Evolutionary conservation across 306 rosid genomes (phyloP).

Genomic region (Ormosia semicastrata): DNA sequence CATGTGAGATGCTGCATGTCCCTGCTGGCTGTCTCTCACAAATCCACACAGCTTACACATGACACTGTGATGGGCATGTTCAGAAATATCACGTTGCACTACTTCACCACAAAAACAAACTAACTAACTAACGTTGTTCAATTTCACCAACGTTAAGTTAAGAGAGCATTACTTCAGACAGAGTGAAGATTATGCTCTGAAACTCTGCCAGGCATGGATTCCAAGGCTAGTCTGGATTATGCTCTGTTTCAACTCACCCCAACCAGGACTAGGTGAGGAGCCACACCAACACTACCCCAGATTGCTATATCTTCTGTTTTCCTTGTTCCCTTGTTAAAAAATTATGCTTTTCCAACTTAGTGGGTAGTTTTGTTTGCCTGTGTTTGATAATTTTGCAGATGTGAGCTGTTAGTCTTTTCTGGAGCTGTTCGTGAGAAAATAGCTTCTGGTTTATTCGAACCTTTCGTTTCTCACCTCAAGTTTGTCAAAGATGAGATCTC

Average conservation of each 20-base stretch:
- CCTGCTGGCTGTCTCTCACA: constrained; percentile 24
- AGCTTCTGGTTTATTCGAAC: constrained; percentile 68
- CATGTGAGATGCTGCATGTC: constrained; percentile 45
- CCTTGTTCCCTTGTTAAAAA: background rate
- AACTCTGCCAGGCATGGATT: constrained; percentile 40
- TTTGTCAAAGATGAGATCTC: constrained; percentile 62
- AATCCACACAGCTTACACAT: constrained; percentile 6
- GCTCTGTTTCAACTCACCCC: constrained; percentile 62
- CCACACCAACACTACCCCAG: background rate
- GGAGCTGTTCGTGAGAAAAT: constrained; percentile 50
- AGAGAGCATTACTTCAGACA: background rate
- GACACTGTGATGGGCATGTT: constrained; percentile 10
- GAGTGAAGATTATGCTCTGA: constrained; percentile 23
- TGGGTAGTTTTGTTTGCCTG: background rate
- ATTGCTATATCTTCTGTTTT: background rate
- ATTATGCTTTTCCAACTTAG: background rate
- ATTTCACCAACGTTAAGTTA: background rate
- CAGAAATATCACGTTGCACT: background rate
- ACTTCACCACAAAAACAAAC: background rate
- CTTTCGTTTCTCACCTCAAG: constrained; percentile 59
- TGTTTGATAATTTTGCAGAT: constrained; percentile 32
- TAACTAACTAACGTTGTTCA: background rate
- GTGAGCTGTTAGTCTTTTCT: constrained; percentile 53
- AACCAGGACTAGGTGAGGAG: constrained; percentile 47
- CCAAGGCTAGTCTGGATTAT: constrained; percentile 44